Evolutionary conservation across 306 rosid species (phyloP).

Genomic region (Astragalus glycyphyllos): DNA sequence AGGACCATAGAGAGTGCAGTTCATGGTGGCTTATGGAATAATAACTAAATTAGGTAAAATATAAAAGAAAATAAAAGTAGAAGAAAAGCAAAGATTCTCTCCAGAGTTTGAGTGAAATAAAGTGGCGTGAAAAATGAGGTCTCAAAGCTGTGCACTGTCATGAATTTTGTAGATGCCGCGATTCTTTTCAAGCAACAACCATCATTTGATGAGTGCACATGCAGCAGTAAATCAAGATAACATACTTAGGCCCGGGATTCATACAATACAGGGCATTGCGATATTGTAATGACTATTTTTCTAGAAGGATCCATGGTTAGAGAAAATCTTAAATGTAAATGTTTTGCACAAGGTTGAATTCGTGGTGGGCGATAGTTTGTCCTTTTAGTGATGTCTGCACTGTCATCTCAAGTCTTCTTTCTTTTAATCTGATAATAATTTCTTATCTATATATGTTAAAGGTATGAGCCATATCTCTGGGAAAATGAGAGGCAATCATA

Average conservation of each 20-base stretch:
- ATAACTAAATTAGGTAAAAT: conserved; percentile 23
- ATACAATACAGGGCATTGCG: conserved; percentile 23
- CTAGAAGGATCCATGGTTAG: conserved; percentile 6
- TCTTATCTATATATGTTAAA: conserved; percentile 38
- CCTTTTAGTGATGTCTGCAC: conserved; percentile 26
- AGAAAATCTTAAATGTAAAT: conserved; percentile 8
- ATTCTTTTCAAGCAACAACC: conserved; percentile 20
- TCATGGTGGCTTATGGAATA: conserved; percentile 32
- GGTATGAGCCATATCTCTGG: conserved; percentile 98
- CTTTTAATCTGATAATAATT: conserved; percentile 36
- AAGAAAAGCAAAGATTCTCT: background rate
- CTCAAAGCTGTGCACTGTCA: conserved; percentile 12
- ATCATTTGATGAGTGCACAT: background rate
- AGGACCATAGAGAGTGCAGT: conserved; percentile 16
- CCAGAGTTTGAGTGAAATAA: background rate
- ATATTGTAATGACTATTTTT: background rate
- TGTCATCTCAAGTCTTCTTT: conserved; percentile 12
- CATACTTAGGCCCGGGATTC: background rate
- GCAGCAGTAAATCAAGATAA: conserved; percentile 13
- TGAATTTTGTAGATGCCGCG: conserved; percentile 8
- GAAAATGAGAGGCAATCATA: conserved; percentile 94
- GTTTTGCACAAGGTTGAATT: conserved; percentile 29
- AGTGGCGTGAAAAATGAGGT: conserved; percentile 4
- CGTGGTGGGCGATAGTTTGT: conserved; percentile 15
- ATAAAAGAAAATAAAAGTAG: conserved; percentile 34